These are phyloP conservation scores for Eucalyptus erythrocorys DNA, from an alignment of 345 rosid species.

Conservation along the genomic window DNA sequence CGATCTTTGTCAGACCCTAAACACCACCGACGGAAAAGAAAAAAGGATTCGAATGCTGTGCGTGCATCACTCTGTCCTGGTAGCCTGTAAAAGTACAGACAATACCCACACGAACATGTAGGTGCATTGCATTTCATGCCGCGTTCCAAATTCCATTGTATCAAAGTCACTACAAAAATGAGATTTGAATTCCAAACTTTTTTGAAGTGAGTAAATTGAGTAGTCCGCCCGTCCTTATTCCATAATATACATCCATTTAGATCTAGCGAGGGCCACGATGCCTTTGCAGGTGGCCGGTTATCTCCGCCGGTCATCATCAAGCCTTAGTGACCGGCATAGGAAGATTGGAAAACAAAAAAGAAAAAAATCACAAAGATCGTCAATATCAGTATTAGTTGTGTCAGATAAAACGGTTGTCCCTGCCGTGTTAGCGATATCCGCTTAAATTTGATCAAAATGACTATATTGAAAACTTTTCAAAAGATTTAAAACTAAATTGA, in stretches of 20 bases:
- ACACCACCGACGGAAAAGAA: background rate
- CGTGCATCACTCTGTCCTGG: background rate
- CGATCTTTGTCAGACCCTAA: background rate
- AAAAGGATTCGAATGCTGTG: background rate
- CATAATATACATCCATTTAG: background rate
- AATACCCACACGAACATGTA: background rate
- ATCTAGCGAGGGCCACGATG: fast-evolving
- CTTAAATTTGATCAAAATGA: fast-evolving
- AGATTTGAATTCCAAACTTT: background rate
- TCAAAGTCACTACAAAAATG: background rate
- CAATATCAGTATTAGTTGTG: fast-evolving
- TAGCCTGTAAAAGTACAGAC: background rate
- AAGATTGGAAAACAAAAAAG: background rate
- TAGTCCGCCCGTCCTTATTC: background rate
- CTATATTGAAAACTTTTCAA: background rate
- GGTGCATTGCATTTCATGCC: background rate
- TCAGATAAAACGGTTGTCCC: fast-evolving
- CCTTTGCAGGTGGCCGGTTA: background rate
- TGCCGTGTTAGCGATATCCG: fast-evolving
- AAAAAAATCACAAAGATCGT: background rate
- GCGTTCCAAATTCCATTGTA: background rate
- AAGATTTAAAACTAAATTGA: background rate
- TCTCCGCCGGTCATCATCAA: fast-evolving
- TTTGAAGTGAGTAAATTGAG: background rate
- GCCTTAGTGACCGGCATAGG: fast-evolving